phyloP scores from a whole-genome alignment of 768 basidiomycete genomes.

The Fomitopsis serialis region DNA sequence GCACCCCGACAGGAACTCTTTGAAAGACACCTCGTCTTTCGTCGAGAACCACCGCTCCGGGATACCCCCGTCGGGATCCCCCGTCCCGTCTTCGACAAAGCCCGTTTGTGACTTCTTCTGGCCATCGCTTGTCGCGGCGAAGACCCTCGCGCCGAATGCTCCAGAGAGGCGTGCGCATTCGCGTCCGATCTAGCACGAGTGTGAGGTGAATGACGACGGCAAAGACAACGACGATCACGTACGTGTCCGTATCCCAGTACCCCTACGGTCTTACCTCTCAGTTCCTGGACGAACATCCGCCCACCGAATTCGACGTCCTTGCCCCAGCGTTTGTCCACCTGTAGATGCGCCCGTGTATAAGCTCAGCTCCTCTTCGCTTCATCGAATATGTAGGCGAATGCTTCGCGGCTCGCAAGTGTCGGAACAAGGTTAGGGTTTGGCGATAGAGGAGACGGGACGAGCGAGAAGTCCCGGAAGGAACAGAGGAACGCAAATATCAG shows the following conservation, averaged over 20 bases:
- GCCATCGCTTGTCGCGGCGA: background rate
- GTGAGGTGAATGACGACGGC: too few species aligned
- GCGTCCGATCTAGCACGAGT: background rate
- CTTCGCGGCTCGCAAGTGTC: too few species aligned
- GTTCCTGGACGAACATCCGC: slow-evolving; percentile 5
- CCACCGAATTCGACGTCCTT: slow-evolving; percentile 3
- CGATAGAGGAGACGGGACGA: background rate
- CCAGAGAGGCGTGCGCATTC: background rate
- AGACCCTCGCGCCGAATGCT: background rate
- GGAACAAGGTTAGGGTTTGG: background rate
- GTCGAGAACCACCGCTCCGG: too few species aligned
- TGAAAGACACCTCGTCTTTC: background rate
- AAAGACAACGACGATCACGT: background rate
- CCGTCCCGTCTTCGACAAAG: background rate
- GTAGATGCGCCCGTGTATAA: background rate
- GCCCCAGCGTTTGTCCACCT: slow-evolving; percentile 13
- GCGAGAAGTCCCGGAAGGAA: background rate
- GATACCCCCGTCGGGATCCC: too few species aligned
- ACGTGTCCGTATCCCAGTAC: slow-evolving; percentile 12
- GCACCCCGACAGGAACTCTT: background rate
- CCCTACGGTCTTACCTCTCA: slow-evolving; percentile 10
- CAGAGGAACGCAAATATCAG: background rate
- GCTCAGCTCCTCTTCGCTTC: too few species aligned
- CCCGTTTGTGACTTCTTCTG: background rate
- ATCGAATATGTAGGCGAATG: too few species aligned